phyloP scores from a whole-genome alignment of 75 land plant species.

The Azolla pinnata region DNA sequence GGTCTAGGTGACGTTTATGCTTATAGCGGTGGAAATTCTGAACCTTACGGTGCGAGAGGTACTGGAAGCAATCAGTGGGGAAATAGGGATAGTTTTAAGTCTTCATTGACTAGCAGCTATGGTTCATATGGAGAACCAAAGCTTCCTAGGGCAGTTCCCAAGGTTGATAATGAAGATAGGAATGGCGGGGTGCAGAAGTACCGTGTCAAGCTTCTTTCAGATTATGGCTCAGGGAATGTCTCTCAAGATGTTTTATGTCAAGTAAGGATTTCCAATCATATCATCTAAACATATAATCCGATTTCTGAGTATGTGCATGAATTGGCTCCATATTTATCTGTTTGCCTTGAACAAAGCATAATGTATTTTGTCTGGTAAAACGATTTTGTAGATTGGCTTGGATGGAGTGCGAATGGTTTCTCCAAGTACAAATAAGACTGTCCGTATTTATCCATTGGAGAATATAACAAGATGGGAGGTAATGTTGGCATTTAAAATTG shows the following conservation, averaged over 20 bases:
- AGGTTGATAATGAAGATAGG: conserved; percentile 48
- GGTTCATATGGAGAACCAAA: conserved; percentile 32
- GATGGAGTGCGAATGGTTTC: conserved; percentile 85
- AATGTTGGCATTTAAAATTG: too few relatives aligned
- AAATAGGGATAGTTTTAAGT: conserved; percentile 22
- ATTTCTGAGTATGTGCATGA: too few relatives aligned
- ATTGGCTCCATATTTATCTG: background rate
- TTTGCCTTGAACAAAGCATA: background rate
- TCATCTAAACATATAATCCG: too few relatives aligned
- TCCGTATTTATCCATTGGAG: conserved; percentile 78
- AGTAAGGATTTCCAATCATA: conserved; percentile 41
- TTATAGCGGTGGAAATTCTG: conserved; percentile 56
- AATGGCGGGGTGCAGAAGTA: conserved; percentile 80
- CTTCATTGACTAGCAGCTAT: conserved; percentile 34
- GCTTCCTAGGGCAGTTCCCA: conserved; percentile 67
- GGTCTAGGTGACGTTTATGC: conserved; percentile 46
- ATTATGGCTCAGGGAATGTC: conserved; percentile 27
- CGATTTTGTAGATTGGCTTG: conserved; percentile 61
- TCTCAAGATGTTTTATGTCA: conserved; percentile 83
- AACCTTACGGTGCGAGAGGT: conserved; percentile 82
- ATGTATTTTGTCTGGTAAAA: background rate
- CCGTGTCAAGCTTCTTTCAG: conserved; percentile 70
- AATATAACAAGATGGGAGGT: conserved; percentile 88
- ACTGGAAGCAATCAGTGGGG: conserved; percentile 26
- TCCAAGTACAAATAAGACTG: conserved; percentile 48